Base-by-base conservation (phyloP, 78 protist genomes). In the Dictyostelium capitatum region DNA sequence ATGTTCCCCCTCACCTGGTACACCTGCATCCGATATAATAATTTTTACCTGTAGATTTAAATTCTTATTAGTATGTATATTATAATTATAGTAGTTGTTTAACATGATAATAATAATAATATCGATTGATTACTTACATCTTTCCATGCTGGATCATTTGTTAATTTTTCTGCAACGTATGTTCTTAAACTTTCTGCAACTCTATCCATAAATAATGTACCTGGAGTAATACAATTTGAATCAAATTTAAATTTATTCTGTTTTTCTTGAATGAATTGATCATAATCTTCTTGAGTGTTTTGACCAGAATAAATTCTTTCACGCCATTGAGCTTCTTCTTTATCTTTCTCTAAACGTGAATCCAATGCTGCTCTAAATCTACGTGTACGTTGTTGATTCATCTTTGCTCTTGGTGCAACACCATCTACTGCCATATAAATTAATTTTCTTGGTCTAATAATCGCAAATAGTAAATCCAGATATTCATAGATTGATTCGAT, bases 401-500 rank as follows among this genome's bases (percentile, higher is more conserved):
- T 98, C 47, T 99, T 99, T 12, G 99, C 99, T 5, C 99, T 87
- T 12, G 99, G 99, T 14, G 99, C 99, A 14, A 97, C 98, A 14
- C 99, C 98, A 70, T 95, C 95, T 32, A 98, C 79, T 14, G 99
- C 99, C 96, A 99, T 91, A 81, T 79, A 98, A 23, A 99, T 79
- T 15, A 98, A 46, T 15, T 90, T 80, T 19, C 87, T 30, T 28
- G 99, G 99, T 43, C 97, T 78, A 20, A 94, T 95, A n/a, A 97
- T 32, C 20, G 80, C 54, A 70, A 99, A 83, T 20, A 99, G 73
- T 20, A 93, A n/a, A 79, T 99, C 99, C 30, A 99, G 30, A 82
- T 96, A 96, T 64, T 30, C 56, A 65, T 94, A 97, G 57, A 98
- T 84, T 5, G 80, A 79, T 10, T 54, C 23, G 25, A 97, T 51